These are phyloP conservation scores for Thraustochytrium striatum DNA, from an alignment of 352 stramenopile genomes.

Conservation along the genomic window DNA sequence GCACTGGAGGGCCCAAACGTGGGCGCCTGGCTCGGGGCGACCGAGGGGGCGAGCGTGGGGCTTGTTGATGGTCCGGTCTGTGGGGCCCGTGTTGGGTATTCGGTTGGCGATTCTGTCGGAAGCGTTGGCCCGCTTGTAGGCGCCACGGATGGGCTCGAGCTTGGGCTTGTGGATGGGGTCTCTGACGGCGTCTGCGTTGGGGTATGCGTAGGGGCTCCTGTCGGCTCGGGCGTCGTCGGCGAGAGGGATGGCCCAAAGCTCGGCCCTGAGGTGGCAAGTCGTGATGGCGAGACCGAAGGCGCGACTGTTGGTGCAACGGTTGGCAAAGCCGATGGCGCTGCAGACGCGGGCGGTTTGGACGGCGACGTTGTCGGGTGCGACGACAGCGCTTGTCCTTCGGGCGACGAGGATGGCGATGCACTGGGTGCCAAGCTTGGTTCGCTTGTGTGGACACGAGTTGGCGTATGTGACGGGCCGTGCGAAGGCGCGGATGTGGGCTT, in stretches of 20 bases:
- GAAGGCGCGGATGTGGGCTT: background rate
- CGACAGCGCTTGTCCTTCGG: background rate
- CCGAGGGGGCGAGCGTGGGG: too few species aligned
- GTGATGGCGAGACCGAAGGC: background rate
- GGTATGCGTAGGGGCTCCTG: background rate
- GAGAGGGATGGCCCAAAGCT: too few species aligned
- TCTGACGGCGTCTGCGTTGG: background rate
- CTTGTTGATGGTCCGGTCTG: too few species aligned
- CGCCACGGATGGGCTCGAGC: too few species aligned
- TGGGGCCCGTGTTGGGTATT: too few species aligned
- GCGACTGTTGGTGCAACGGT: background rate
- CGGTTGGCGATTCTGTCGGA: too few species aligned
- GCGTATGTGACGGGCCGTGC: background rate
- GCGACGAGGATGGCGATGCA: background rate
- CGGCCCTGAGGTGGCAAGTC: background rate
- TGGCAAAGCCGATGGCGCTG: background rate
- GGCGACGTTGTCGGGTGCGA: conserved; percentile 1
- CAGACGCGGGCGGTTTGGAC: background rate
- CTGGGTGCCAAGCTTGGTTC: background rate
- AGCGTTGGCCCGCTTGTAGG: too few species aligned
- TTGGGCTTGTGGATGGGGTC: background rate
- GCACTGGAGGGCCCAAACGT: too few species aligned
- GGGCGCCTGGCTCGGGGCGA: too few species aligned
- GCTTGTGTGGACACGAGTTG: background rate
- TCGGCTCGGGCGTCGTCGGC: too few species aligned